Base-by-base conservation (phyloP, 2,329 filamentous ascomycete species). In the Scedosporium dehoogii region DNA sequence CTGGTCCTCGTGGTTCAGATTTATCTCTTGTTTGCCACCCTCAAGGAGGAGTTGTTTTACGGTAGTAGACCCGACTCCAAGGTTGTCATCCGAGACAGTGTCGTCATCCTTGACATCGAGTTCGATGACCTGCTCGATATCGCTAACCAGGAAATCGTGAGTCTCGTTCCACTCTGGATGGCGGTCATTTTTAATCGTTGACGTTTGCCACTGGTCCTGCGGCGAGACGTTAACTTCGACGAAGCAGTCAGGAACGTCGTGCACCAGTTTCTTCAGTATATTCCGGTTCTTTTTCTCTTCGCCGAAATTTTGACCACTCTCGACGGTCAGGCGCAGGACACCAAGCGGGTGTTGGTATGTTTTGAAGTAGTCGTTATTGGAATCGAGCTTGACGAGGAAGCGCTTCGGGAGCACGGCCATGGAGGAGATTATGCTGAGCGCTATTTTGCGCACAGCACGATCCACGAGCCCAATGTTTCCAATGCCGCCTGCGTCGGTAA, bases 331-430 rank as follows among this genome's bases (percentile, higher is more conserved):
- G 14, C 78, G 77, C 9, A 80, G 65, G 5, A 76, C 70, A 55
- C 78, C 78, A 4, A 74, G 65, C 23, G 75, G 74, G 16, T 73
- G 75, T 57, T 78, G 72, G 69, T 77, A 79, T 0, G 78, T 77
- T 68, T 74, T 75, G 73, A 80, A 79, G 68, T 74, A 80, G 70
- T 80, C 78, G 67, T 73, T 77, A 64, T 71, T 73, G 63, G 68
- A 63, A 66, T 79, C 76, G 6, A 81, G 71, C 68, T 80, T 80
- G 67, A 79, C 74, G 12, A 80, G 73, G 69, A 74, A 79, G 57
- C 78, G 78, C 67, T 81, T 81, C 7, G 78, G 78, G 10, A 81
- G 74, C 4, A 78, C 76, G 4, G 73, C 72, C 75, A 80, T 79
- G 64, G 73, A 71, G 10, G 69, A 68, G 62, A 81, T 76, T 66